Percentiles rank a stretch among this genome's conserved stretches.
These are phyloP conservation scores for Hypsizygus ulmarius DNA, from an alignment of 1,284 basidiomycete species.

Conservation along the genomic window DNA sequence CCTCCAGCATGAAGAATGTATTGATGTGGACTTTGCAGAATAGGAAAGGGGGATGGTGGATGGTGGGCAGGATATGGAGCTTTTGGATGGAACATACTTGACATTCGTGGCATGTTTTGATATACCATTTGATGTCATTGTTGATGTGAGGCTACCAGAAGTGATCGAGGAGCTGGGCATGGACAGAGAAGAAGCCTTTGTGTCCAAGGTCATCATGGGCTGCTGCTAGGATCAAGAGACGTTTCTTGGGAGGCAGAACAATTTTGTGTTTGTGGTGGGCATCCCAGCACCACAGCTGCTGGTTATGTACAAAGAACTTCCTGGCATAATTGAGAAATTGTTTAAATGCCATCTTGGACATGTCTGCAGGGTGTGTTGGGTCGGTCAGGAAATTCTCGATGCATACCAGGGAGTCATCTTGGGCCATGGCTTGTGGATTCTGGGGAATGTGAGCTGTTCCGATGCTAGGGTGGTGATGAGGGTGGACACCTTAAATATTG, in stretches of 20 bases:
- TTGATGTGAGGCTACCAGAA: conserved; percentile 27
- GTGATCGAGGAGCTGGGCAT: conserved; percentile 7
- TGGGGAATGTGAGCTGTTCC: too few species aligned
- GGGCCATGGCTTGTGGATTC: too few species aligned
- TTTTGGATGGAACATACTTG: conserved; percentile 28
- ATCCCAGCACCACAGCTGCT: conserved; percentile 10
- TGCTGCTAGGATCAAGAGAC: neutral
- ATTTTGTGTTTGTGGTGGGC: conserved; percentile 7
- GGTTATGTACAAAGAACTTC: conserved; percentile 15
- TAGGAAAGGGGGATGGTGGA: conserved; percentile 8
- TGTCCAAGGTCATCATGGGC: conserved; percentile 2
- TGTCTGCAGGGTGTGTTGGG: neutral
- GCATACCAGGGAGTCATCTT: too few species aligned
- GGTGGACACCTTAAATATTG: too few species aligned
- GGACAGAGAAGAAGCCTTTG: conserved; percentile 13
- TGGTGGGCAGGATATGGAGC: conserved; percentile 29
- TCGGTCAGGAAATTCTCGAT: too few species aligned
- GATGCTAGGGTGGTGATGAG: too few species aligned
- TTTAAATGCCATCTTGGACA: neutral
- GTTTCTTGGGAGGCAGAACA: neutral
- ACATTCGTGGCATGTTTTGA: conserved; percentile 37
- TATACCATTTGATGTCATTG: conserved; percentile 30
- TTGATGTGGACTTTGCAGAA: neutral
- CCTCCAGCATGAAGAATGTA: too few species aligned
- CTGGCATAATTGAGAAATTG: neutral